These are phyloP conservation scores for Saitoella complicata DNA, from an alignment of 805 yeast species.

Conservation along the genomic window DNA sequence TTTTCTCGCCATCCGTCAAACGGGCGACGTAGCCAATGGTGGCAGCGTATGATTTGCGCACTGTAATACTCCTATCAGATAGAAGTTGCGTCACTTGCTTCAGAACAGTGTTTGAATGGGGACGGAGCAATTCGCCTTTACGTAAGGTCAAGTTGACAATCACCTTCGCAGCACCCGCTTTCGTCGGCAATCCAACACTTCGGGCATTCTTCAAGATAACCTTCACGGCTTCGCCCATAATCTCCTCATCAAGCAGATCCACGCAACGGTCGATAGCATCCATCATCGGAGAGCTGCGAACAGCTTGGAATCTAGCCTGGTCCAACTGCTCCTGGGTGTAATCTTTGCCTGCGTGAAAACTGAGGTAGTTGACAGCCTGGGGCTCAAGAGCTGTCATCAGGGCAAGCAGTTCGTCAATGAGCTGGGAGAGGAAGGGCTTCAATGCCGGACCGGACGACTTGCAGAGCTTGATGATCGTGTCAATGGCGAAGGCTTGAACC, in stretches of 20 bases:
- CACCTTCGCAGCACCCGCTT: slow-evolving; percentile 66
- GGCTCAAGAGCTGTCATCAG: slow-evolving; percentile 84
- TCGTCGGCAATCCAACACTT: slow-evolving; percentile 81
- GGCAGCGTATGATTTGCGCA: slow-evolving; percentile 58
- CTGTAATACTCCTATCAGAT: slow-evolving; percentile 11
- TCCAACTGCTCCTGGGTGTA: slow-evolving; percentile 49
- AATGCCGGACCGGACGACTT: slow-evolving; percentile 40
- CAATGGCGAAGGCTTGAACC: slow-evolving; percentile 47
- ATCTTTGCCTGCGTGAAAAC: slow-evolving; percentile 77
- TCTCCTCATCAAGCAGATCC: slow-evolving; percentile 36
- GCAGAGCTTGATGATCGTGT: slow-evolving; percentile 55
- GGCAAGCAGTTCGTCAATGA: slow-evolving; percentile 51
- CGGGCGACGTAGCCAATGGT: slow-evolving; percentile 68
- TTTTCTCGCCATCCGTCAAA: slow-evolving; percentile 35
- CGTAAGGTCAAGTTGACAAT: slow-evolving; percentile 47
- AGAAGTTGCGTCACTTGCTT: slow-evolving; percentile 41
- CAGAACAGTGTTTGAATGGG: slow-evolving; percentile 48
- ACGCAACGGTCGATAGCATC: slow-evolving; percentile 62
- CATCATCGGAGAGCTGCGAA: slow-evolving; percentile 78
- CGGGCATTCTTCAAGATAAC: slow-evolving; percentile 42
- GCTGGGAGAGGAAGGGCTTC: slow-evolving; percentile 50
- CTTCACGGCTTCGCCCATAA: slow-evolving; percentile 33
- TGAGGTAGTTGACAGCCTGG: slow-evolving; percentile 68
- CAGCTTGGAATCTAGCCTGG: slow-evolving; percentile 51
- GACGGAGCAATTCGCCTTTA: slow-evolving; percentile 30